Percentiles rank a stretch among this genome's conserved stretches.
Conservation (phyloP, 768 basidiomycete genomes). For the Mycena chlorophos region DNA sequence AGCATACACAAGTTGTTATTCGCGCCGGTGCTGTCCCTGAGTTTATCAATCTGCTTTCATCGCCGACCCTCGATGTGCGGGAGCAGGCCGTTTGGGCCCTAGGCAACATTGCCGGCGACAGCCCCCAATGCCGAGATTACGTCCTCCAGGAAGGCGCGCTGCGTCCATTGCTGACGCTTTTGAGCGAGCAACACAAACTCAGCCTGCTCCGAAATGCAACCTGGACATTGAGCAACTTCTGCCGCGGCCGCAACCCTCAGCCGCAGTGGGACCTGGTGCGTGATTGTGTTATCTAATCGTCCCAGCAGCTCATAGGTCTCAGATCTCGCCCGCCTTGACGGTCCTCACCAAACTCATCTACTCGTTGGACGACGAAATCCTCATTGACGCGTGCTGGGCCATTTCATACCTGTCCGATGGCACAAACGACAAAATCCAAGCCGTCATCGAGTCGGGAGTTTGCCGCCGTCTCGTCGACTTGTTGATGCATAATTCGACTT, state of each 20-base stretch:
- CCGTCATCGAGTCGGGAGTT: slow-evolving; percentile 97
- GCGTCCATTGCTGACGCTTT: slow-evolving; percentile 79
- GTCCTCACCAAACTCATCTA: slow-evolving; percentile 98
- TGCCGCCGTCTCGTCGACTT: slow-evolving; percentile 97
- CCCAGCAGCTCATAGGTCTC: slow-evolving; percentile 2
- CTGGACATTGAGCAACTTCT: slow-evolving; percentile 99
- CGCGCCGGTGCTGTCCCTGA: slow-evolving; percentile 91
- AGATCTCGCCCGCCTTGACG: slow-evolving; percentile 96
- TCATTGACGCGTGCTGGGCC: slow-evolving; percentile 99
- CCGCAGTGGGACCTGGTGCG: slow-evolving; percentile 95
- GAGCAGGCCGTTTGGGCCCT: slow-evolving; percentile 99
- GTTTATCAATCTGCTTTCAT: slow-evolving; percentile 95
- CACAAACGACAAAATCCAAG: slow-evolving; percentile 99
- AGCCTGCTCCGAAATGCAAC: slow-evolving; percentile 98
- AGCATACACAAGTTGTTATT: slow-evolving; percentile 98
- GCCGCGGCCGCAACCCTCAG: slow-evolving; percentile 95
- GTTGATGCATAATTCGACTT: slow-evolving; percentile 91
- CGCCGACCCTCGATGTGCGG: slow-evolving; percentile 90
- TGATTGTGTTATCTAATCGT: slow-evolving; percentile 17
- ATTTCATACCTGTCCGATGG: slow-evolving; percentile 99
- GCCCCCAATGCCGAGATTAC: slow-evolving; percentile 96
- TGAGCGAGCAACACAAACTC: slow-evolving; percentile 97
- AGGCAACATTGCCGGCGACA: slow-evolving; percentile 98
- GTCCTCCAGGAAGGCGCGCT: slow-evolving; percentile 93
- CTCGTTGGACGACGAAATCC: slow-evolving; percentile 96